Evolutionary conservation across 768 basidiomycete species (phyloP).

Genomic region (Lepiota brunneoincarnata): DNA sequence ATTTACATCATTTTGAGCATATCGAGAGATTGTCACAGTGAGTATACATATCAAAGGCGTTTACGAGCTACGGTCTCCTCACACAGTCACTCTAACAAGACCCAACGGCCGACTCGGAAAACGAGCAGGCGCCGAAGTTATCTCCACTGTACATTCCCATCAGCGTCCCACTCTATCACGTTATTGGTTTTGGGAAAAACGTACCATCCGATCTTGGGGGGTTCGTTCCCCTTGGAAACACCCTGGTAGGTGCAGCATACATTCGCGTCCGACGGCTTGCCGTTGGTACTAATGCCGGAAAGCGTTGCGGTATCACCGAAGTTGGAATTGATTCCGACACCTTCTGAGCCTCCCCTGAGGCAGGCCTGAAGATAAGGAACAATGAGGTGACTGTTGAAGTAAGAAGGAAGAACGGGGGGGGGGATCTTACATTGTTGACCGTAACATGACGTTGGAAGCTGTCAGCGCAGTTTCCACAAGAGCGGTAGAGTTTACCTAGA

Average conservation of each 20-base stretch:
- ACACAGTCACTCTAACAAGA: slow-evolving; percentile 15
- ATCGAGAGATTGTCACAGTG: no score
- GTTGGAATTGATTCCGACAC: slow-evolving; percentile 27
- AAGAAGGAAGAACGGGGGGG: neutral
- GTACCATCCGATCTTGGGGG: slow-evolving; percentile 27
- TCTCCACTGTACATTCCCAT: slow-evolving; percentile 18
- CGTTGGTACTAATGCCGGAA: slow-evolving; percentile 21
- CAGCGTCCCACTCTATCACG: neutral
- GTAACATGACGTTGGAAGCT: slow-evolving; percentile 23
- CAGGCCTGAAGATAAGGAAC: slow-evolving; percentile 16
- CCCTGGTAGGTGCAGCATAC: slow-evolving; percentile 27
- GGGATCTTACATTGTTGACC: slow-evolving; percentile 20
- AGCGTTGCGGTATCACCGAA: slow-evolving; percentile 26
- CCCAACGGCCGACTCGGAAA: slow-evolving; percentile 20
- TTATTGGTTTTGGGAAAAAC: neutral
- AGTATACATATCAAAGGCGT: no score
- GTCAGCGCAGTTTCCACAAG: slow-evolving; percentile 25
- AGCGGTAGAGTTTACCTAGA: slow-evolving; percentile 25
- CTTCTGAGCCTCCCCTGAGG: slow-evolving; percentile 19
- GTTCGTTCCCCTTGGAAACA: slow-evolving; percentile 22
- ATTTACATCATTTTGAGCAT: no score
- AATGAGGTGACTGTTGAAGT: neutral
- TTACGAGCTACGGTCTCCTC: no score
- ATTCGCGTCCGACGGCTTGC: slow-evolving; percentile 22
- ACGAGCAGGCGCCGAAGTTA: slow-evolving; percentile 21